Evolutionary conservation across 2,329 filamentous ascomycete genomes (phyloP), one percentile per base, ranked within the genome.

Genomic region (Penicillium sp.): DNA sequence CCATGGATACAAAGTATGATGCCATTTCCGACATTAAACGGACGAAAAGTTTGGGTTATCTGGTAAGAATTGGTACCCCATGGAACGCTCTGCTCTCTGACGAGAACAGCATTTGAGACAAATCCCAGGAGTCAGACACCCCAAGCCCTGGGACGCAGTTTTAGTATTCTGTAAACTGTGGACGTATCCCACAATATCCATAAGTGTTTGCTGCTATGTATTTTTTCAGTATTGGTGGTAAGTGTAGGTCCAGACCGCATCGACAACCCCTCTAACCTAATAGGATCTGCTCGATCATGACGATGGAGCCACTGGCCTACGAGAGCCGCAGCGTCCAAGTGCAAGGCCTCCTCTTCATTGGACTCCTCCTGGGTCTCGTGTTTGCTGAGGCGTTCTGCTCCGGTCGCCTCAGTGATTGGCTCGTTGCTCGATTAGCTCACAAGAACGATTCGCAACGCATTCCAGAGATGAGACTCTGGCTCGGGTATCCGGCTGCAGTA

Each of bases 381-480:
- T 44, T 44, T 16, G 42, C 42, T 25, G 42, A 44, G 21, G 42
- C 25, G 7, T 25, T 44, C 42, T 44, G 42, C 11, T 44, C 42
- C 4, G 42, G 42, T 25, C 19, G 42, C 21, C 42, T 44, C 25
- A 44, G 42, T 25, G 42, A 44, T 25, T 44, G 42, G 42, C 21
- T 44, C 10, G 33, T 54, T 10, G 25, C 44, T 48, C 52, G 52
- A 19, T 31, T 42, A 48, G 52, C 52, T 23, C 44, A 23, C n/a
- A 26, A 42, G n/a, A 54, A 54, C 14, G 23, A 54, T 29, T 25
- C 29, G 16, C 21, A 47, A 39, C 44, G 44, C 16, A 29, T 39
- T 39, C 33, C 31, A 4, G 52, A 48, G 44, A 39, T 54, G 44
- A 47, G 52, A 49, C 31, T 47, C 11, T 48, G 44, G 52, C 45